Base-by-base conservation (phyloP, 495 filamentous ascomycete species). In the Annulohypoxylon moriforme region DNA sequence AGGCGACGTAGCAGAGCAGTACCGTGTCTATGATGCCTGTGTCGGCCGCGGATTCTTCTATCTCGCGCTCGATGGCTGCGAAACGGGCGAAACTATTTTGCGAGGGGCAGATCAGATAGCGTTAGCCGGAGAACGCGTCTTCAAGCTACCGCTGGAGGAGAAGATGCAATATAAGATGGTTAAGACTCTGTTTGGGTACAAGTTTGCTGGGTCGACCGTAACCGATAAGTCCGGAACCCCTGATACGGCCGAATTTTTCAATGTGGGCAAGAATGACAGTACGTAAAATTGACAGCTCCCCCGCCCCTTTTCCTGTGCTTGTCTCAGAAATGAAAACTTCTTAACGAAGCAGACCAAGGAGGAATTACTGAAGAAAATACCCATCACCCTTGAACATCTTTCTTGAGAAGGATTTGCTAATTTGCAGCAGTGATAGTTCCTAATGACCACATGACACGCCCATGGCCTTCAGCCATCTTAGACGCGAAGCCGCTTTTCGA, bases 21-120 rank as follows among this genome's bases (percentile, higher is more conserved):
- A 80, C 16, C 77, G 81, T 14, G 80, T 87, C 27, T 87, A 82
- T 69, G 62, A 77, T 31, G 81, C 86, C 1, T 86, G 81, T 29
- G 81, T 84, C 22, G 82, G 86, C 6, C 81, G 90, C 18, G 89
- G 89, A 16, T 89, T 90, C 78, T 91, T 90, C 78, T 90, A 91
- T 64, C 81, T 91, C 1, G 85, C 88, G 59, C 77, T 91, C 1
- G 71, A 75, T 1, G 82, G 78, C 40, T 79, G 77, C 6, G 62
- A 78, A 3, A 63, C 77, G 22, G 84, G 84, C 7, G 69, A 78
- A 1, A 72, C 75, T 0, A 76, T 90, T 22, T 78, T 86, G 0
- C 5, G 56, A 1, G 81, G 87, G 33, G 82, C 83, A 3, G 81
- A 85, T 9, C 57, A 74, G 7, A 73, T 90, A 11, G 88, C 88